Base-by-base conservation (phyloP, 2,329 filamentous ascomycete genomes). In the Sporothrix schenckii region DNA sequence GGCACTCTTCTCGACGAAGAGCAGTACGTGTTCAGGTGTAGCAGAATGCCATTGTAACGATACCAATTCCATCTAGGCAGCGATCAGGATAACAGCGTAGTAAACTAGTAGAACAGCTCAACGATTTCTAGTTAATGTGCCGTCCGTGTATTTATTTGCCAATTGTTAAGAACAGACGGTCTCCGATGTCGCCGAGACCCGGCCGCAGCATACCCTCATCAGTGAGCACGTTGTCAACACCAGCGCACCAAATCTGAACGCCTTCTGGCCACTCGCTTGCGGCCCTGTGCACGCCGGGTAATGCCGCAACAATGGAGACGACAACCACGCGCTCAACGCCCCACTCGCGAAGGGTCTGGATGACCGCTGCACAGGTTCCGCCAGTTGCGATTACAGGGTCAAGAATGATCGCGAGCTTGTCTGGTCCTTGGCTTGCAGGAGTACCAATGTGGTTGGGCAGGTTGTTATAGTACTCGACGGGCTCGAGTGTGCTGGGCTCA, bases 401-500 rank as follows among this genome's bases (percentile, higher is more conserved):
- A 63, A 97, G 87, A 69, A 97, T 83, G 77, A 97, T 91, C 71
- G 93, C 93, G 14, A 97, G 84, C 71, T 79, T 83, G 58, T 81
- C 81, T 56, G 78, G 75, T 50, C 75, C 72, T 56, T 81, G 76
- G 66, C 66, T 79, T 1, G 83, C 79, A 3, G 81, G 77, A 47
- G 80, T 78, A 52, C 78, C 74, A 58, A 84, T 78, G 81, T 92
- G 91, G 81, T 92, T 90, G 49, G 93, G 93, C 24, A 97, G 89
- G 81, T 97, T 97, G 85, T 97, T 97, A 87, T 97, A 97, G 86
- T 97, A 97, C 81, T 97, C 94, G 71, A 97, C 94, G 3, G 94
- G 93, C 76, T 93, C 89, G 70, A 97, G 89, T 58, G 92, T 94
- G 70, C 88, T 88, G 72, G 91, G 92, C 79, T 97, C 94, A 77